phyloP scores from a whole-genome alignment of 164 flowering plant species.

The Macadamia integrifolia region DNA sequence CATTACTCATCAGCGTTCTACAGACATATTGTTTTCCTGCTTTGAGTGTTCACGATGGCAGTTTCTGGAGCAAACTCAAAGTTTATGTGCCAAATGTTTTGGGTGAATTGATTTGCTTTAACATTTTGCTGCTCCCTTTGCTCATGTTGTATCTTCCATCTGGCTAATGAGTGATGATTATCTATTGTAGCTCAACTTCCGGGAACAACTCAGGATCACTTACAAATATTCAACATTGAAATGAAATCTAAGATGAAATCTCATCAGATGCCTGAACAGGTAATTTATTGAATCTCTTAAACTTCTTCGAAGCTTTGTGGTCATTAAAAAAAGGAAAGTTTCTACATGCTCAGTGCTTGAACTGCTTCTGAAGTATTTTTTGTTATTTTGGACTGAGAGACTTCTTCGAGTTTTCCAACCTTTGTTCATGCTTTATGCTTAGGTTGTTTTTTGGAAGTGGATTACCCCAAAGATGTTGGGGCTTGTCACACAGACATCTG shows the following conservation, averaged over 20 bases:
- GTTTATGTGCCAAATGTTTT: background rate
- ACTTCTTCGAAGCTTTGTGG: too few relatives aligned
- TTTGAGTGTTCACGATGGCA: background rate
- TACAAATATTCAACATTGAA: conserved; percentile 97
- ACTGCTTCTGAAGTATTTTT: background rate
- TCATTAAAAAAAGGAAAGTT: too few relatives aligned
- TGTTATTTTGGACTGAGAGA: background rate
- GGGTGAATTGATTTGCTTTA: background rate
- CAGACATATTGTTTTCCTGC: background rate
- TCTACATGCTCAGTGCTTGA: background rate
- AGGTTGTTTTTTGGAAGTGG: conserved; percentile 99
- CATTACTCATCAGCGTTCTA: background rate
- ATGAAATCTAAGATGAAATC: conserved; percentile 93
- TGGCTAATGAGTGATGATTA: conserved; percentile 14
- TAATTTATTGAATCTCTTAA: conserved; percentile 10
- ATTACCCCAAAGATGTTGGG: conserved; percentile 85
- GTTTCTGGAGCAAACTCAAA: background rate
- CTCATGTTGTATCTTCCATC: background rate
- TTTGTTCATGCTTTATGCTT: conserved; percentile 2
- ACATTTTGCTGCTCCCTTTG: too few relatives aligned
- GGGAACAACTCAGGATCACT: conserved; percentile 93
- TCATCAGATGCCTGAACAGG: conserved; percentile 99
- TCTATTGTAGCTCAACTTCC: conserved; percentile 82
- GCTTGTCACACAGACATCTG: conserved; percentile 86
- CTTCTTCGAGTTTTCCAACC: background rate